phyloP scores from a whole-genome alignment of 805 yeast genomes.

The Candida lessepsii region DNA sequence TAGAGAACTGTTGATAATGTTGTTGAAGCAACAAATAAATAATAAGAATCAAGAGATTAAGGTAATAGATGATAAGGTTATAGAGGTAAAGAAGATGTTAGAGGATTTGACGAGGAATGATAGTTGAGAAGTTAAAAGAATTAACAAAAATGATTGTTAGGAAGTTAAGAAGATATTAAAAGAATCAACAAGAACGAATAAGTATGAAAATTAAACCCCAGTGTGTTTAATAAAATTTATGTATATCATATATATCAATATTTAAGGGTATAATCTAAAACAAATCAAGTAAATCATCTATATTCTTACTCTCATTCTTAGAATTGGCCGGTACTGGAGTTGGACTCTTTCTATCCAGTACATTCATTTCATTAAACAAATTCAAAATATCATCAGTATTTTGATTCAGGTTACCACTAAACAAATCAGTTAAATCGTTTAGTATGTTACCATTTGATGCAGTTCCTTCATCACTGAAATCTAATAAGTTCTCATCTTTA shows the following conservation, averaged over 20 bases:
- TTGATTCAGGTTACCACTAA: conserved; percentile 25
- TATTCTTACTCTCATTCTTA: conserved; percentile 13
- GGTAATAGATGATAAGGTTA: conserved; percentile 40
- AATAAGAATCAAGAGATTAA: conserved; percentile 55
- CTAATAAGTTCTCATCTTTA: conserved; percentile 78
- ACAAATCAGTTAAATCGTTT: conserved; percentile 76
- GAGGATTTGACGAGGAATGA: conserved; percentile 13
- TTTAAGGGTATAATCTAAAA: conserved; percentile 19
- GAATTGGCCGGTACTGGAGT: conserved; percentile 10
- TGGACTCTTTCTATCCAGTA: background rate
- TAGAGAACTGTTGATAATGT: conserved; percentile 78
- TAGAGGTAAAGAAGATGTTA: conserved; percentile 39
- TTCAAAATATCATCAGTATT: conserved; percentile 45
- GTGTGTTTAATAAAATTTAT: too few relatives aligned
- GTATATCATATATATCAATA: background rate
- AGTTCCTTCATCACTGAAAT: conserved; percentile 51
- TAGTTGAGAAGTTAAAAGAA: too few relatives aligned
- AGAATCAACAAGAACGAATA: too few relatives aligned
- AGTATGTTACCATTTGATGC: conserved; percentile 37
- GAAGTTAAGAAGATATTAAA: too few relatives aligned
- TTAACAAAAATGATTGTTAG: too few relatives aligned
- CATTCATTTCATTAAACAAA: conserved; percentile 33
- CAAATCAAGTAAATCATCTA: conserved; percentile 38
- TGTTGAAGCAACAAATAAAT: conserved; percentile 68
- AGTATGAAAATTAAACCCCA: too few relatives aligned